These are phyloP conservation scores for Phytophthora niederhauseri DNA, from an alignment of 352 stramenopile species.

Conservation along the genomic window DNA sequence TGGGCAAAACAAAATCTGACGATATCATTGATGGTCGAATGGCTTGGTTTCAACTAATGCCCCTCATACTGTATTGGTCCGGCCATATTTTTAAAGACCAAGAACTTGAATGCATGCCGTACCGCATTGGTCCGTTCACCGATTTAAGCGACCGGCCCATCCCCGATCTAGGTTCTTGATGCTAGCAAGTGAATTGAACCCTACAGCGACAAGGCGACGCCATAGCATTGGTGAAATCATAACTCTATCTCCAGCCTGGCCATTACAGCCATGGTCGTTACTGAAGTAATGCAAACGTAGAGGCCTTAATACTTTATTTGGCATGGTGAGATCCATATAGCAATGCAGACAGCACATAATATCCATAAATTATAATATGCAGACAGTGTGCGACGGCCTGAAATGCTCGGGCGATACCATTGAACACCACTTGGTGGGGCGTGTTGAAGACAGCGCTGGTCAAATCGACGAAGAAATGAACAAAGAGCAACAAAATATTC, in stretches of 20 bases:
- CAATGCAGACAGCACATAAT: too few species aligned
- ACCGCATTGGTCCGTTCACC: background rate
- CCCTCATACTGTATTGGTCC: background rate
- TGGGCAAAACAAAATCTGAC: background rate
- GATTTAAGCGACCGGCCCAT: background rate
- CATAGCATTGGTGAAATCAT: too few species aligned
- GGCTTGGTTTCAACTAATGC: background rate
- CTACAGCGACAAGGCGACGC: too few species aligned
- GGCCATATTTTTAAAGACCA: background rate
- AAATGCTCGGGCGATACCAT: background rate
- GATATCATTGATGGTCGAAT: background rate
- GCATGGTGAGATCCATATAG: too few species aligned
- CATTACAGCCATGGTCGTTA: too few species aligned
- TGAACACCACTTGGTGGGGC: background rate
- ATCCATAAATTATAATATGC: too few species aligned
- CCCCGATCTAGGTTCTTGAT: too few species aligned
- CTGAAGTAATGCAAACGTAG: too few species aligned
- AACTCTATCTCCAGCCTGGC: too few species aligned
- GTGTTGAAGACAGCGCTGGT: background rate
- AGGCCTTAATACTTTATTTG: too few species aligned
- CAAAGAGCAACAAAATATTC: background rate
- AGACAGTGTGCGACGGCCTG: too few species aligned
- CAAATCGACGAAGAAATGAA: background rate
- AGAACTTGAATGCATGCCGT: background rate
- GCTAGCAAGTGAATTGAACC: too few species aligned